Base-by-base conservation (phyloP, 192 early-diverging fungal species). In the Linnemannia elongata region DNA sequence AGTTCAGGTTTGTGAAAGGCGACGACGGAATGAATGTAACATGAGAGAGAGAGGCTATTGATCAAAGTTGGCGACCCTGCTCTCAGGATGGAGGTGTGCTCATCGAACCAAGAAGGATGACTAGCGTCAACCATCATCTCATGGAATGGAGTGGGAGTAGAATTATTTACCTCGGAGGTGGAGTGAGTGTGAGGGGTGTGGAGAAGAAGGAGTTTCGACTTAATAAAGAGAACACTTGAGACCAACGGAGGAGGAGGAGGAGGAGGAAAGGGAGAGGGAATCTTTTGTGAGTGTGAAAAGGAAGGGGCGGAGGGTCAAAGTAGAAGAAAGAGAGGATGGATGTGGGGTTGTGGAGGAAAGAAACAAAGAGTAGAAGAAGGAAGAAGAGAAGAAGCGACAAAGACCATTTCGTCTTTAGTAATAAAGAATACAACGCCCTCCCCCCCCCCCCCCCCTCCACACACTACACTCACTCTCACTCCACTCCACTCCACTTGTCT, bases 301-400 rank as follows among this genome's bases (percentile, higher is more conserved):
- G 52, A 22, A 54, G 22, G 5, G 18, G 20, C 17, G 18, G 22
- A 55, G 18, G 20, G n/a, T n/a, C n/a, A n/a, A 22, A 18, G 52
- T 24, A 55, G 18, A 55, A 24, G 22, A 55, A 55, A 57, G 55
- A n/a, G n/a, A 9, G 22, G n/a, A 27, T 57, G 55, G 55, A n/a
- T 57, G 55, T 57, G n/a, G 55, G n/a, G 55, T 57, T 57, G 55
- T 57, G 55, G 55, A 57, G 55, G n/a, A 57, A 57, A 57, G 55
- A 57, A 57, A 57, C 24, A 27, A 57, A 57, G 55, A 27, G 55
- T 27, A 10, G 55, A 57, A 57, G n/a, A 57, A 27, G 27, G 55
- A 27, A 57, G 54, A 54, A 55, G 52, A 55, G 6, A 24, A 55
- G 8, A 55, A 24, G 18, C 4, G 55, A 22, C 55, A 57, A 57